phyloP scores from a whole-genome alignment of 176 grass and related monocot genomes.

The Oryza rufipogon region DNA sequence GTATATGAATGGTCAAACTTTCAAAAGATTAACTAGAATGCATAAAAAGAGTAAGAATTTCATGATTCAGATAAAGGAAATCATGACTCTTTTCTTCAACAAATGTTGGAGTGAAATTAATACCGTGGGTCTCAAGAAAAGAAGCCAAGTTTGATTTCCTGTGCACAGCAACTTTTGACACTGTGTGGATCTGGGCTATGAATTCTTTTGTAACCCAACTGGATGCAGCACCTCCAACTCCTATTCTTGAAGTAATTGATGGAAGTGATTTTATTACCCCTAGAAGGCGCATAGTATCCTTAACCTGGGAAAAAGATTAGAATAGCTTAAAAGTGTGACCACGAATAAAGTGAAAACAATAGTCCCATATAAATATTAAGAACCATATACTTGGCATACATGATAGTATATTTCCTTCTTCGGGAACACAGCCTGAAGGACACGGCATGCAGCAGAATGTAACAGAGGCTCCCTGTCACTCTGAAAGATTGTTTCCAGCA shows the following conservation, averaged over 20 bases:
- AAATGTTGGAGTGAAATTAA: constrained; percentile 24
- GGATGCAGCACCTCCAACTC: constrained; percentile 57
- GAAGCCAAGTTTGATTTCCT: constrained; percentile 79
- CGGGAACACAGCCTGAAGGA: constrained; percentile 88
- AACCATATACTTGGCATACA: constrained; percentile 53
- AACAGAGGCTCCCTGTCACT: constrained; percentile 87
- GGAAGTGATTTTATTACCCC: constrained; percentile 88
- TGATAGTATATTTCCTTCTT: constrained; percentile 95
- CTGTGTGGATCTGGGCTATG: constrained; percentile 85
- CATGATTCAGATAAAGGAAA: not conserved
- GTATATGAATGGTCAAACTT: not conserved
- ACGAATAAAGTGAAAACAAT: constrained; percentile 19
- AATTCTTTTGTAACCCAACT: constrained; percentile 96
- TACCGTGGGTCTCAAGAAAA: constrained; percentile 93
- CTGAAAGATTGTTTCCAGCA: constrained; percentile 92
- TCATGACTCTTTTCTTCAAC: not conserved
- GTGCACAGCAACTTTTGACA: constrained; percentile 81
- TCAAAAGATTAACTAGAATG: constrained; percentile 16
- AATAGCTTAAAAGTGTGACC: constrained; percentile 31
- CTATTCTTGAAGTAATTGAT: constrained; percentile 76
- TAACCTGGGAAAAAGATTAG: constrained; percentile 62
- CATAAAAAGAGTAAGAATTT: not conserved
- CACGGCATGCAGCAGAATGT: constrained; percentile 73
- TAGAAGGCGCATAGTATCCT: constrained; percentile 83
- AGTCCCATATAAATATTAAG: not conserved